Percentiles rank a stretch among this genome's conserved stretches.
These are phyloP conservation scores for Mycosarcoma mackinlayi DNA, from an alignment of 1,284 basidiomycete species.

Conservation along the genomic window DNA sequence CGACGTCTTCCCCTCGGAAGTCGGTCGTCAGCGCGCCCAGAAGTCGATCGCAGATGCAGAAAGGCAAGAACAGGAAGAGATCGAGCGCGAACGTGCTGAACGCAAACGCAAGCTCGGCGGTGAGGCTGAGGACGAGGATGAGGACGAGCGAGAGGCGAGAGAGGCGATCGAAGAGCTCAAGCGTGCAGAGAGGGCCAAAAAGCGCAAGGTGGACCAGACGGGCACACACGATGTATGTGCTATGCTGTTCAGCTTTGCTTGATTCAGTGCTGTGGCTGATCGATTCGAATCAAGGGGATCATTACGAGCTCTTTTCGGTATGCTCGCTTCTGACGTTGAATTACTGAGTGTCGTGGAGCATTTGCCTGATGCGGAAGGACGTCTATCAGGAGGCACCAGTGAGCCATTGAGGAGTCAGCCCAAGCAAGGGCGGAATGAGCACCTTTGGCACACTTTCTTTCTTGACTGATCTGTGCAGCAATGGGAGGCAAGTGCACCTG, in stretches of 20 bases:
- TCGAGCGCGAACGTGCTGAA: constrained; percentile 25
- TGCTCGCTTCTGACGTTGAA: too few relatives aligned
- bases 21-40: constrained; percentile 18
- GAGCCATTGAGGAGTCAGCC: too few relatives aligned
- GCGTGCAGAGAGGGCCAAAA: constrained; percentile 41
- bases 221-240: constrained; percentile 45
- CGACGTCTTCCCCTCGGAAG: constrained; percentile 38
- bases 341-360: too few relatives aligned
- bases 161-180: constrained; percentile 46
- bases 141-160: constrained; percentile 35
- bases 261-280: too few relatives aligned
- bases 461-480: too few relatives aligned
- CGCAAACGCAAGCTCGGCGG: constrained; percentile 27
- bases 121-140: constrained; percentile 15
- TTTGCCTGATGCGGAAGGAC: too few relatives aligned
- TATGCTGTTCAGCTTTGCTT: constrained; percentile 44
- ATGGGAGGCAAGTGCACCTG: not conserved
- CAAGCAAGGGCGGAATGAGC: too few relatives aligned
- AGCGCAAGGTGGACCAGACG: constrained; percentile 41
- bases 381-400: too few relatives aligned
- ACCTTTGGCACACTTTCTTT: too few relatives aligned
- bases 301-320: too few relatives aligned
- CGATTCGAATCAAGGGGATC: too few relatives aligned
- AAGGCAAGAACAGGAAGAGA: constrained; percentile 27
- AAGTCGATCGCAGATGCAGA: constrained; percentile 21